A percentile compares a stretch with the other conserved stretches of the same genome.
These are phyloP conservation scores for Anethum foeniculum DNA, from an alignment of 140 eudicot species.

Conservation along the genomic window DNA sequence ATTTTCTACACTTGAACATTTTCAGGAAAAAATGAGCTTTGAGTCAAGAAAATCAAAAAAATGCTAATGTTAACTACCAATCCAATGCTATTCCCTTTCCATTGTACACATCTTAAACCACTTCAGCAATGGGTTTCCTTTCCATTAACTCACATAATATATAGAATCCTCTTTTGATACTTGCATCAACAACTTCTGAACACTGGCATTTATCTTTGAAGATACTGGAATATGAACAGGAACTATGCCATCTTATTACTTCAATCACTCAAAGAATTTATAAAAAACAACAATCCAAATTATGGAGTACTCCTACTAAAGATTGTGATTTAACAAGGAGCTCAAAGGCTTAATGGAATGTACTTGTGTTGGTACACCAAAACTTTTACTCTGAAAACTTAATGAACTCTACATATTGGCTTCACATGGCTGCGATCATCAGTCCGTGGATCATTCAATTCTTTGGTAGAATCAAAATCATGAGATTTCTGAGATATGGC, in stretches of 20 bases:
- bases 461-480: constrained; percentile 14
- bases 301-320: neutral
- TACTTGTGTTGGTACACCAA: neutral
- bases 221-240: neutral
- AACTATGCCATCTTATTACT: neutral
- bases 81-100: too few relatives aligned
- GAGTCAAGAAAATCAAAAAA: neutral
- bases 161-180: neutral
- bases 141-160: too few relatives aligned
- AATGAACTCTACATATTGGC: constrained; percentile 5
- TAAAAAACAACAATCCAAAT: neutral
- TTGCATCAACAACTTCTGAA: too few relatives aligned
- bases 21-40: neutral
- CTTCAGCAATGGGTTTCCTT: too few relatives aligned
- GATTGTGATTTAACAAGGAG: neutral
- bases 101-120: too few relatives aligned
- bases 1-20: neutral
- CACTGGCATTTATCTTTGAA: neutral
- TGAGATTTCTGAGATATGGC: constrained; percentile 22
- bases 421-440: constrained; percentile 18
- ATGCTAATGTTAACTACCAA: too few relatives aligned
- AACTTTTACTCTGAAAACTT: neutral
- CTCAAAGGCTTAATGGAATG: neutral
- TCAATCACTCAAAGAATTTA: neutral
- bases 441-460: constrained; percentile 12